Conservation (phyloP, 1,139 yeast genomes). For the Taphrina wiesneri region DNA sequence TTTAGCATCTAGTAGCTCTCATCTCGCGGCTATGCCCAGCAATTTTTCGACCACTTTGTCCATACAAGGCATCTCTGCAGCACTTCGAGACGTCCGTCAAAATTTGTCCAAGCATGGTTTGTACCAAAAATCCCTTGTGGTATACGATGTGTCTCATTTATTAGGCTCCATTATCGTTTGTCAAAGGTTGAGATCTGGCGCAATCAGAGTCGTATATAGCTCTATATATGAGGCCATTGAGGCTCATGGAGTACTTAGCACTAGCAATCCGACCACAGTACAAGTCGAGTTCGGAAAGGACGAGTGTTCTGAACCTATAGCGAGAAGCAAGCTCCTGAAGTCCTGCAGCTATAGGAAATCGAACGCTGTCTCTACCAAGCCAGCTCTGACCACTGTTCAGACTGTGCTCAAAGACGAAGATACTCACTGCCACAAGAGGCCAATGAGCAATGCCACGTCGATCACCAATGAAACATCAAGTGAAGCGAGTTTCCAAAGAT, state of each 20-base stretch:
- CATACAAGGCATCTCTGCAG: not conserved
- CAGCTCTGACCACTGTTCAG: not conserved
- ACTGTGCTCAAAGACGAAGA: no score
- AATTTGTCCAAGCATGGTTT: not conserved
- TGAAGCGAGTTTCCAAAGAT: no score
- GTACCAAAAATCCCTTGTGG: not conserved
- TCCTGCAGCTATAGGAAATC: not conserved
- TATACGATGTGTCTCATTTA: not conserved
- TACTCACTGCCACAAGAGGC: no score
- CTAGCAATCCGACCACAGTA: not conserved
- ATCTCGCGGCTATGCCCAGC: not conserved
- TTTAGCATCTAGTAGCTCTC: not conserved
- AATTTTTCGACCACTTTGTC: not conserved
- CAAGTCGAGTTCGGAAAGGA: not conserved
- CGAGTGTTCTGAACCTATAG: not conserved
- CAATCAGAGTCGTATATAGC: conserved; percentile 2
- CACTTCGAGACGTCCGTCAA: not conserved
- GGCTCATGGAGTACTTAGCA: not conserved
- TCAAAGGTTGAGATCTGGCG: conserved; percentile 1
- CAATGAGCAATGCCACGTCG: no score
- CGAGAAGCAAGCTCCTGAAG: not conserved
- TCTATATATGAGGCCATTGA: conserved; percentile 7
- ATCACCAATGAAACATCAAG: no score
- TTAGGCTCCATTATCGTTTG: not conserved
- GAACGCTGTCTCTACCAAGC: not conserved